Evolutionary conservation across 2,329 filamentous ascomycete species (phyloP).

Genomic region (Fusarium abutilonis): DNA sequence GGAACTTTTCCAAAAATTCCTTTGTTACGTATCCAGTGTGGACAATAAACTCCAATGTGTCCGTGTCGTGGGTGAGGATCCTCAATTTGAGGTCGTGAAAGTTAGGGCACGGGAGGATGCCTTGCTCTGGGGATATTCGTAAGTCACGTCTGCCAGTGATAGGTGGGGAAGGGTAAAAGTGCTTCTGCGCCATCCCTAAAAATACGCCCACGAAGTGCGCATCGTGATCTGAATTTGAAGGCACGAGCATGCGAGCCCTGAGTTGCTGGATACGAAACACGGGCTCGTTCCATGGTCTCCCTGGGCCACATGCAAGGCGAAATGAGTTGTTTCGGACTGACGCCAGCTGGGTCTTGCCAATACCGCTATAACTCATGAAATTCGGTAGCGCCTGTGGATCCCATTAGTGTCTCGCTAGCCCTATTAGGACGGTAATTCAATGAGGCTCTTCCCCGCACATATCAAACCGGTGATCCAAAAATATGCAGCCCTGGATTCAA

Average conservation of each 20-base stretch:
- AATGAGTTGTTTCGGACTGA: constrained; percentile 59
- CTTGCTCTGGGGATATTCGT: constrained; percentile 39
- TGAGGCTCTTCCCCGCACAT: too few relatives aligned
- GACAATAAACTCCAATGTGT: constrained; percentile 61
- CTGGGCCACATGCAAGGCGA: constrained; percentile 55
- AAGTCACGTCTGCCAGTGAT: constrained; percentile 40
- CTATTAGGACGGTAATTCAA: too few relatives aligned
- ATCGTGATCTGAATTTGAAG: constrained; percentile 61
- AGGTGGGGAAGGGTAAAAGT: constrained; percentile 56
- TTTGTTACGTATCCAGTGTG: constrained; percentile 62
- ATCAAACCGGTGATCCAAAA: too few relatives aligned
- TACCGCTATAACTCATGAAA: too few relatives aligned
- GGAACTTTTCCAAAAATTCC: constrained; percentile 61
- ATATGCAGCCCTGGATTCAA: too few relatives aligned
- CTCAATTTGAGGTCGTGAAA: constrained; percentile 62
- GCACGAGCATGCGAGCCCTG: constrained; percentile 59
- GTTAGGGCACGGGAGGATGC: constrained; percentile 43
- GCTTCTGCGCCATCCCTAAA: constrained; percentile 66
- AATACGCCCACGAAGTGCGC: constrained; percentile 63
- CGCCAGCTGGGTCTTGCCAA: constrained; percentile 59
- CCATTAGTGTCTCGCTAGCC: too few relatives aligned
- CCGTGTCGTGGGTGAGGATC: constrained; percentile 62
- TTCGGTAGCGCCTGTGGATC: too few relatives aligned
- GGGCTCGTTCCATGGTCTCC: constrained; percentile 55
- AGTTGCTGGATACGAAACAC: constrained; percentile 60